These are phyloP conservation scores for Warburgia ugandensis DNA, from an alignment of 164 flowering plant genomes.

Conservation along the genomic window DNA sequence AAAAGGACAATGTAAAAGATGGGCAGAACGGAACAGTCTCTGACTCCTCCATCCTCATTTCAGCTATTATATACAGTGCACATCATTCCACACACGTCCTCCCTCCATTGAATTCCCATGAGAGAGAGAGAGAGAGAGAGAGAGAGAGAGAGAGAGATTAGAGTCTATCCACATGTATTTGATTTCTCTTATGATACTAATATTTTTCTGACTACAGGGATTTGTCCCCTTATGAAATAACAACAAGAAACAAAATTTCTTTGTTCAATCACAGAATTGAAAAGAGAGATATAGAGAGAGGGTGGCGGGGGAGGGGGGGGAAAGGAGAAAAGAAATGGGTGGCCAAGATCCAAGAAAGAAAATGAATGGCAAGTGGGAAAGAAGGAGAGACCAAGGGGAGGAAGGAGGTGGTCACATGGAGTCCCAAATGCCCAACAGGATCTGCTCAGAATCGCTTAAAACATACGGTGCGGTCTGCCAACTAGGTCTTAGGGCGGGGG, in stretches of 20 bases:
- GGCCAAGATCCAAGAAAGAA: conserved; percentile 9
- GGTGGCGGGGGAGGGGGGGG: no score
- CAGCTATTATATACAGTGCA: background rate
- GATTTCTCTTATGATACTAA: no score
- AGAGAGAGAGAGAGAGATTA: no score
- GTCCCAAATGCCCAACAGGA: conserved; percentile 9
- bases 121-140: no score
- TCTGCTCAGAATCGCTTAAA: background rate
- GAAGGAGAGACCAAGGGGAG: background rate
- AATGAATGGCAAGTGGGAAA: background rate
- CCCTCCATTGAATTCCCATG: background rate
- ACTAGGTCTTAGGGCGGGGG: background rate
- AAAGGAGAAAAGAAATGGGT: background rate
- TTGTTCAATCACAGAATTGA: no score
- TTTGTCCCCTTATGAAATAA: background rate
- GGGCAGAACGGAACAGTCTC: background rate
- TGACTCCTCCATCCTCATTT: conserved; percentile 3
- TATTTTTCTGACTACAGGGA: background rate
- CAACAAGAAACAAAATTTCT: no score
- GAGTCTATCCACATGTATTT: no score
- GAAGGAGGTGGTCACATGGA: background rate
- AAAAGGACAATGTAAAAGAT: background rate
- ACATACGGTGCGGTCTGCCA: background rate
- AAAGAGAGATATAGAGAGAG: no score
- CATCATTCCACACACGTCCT: background rate